Conservation (phyloP, 768 basidiomycete genomes). For the Boletus sp. region DNA sequence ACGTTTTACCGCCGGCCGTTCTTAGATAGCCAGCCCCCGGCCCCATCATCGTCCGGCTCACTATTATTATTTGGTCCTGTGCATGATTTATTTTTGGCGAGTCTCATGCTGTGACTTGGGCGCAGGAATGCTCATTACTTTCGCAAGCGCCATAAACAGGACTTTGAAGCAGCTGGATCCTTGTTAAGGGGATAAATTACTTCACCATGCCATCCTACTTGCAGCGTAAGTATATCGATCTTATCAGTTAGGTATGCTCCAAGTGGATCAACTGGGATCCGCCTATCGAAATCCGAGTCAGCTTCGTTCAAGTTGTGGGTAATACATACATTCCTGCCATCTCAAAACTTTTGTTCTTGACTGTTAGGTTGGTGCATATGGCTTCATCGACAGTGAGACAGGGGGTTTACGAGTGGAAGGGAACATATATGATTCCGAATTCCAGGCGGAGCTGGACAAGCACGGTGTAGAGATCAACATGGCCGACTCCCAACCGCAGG, state of each 20-base stretch:
- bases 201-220: slow-evolving; percentile 4
- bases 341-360: neutral
- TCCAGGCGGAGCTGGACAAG: slow-evolving; percentile 17
- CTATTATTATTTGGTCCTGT: no score
- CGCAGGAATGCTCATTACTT: neutral
- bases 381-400: slow-evolving; percentile 28
- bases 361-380: slow-evolving; percentile 36
- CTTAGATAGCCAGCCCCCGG: no score
- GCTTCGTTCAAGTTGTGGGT: neutral
- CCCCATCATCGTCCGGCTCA: no score
- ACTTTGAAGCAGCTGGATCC: neutral
- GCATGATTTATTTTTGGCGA: no score
- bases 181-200: neutral
- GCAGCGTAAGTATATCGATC: slow-evolving; percentile 36
- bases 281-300: slow-evolving; percentile 24
- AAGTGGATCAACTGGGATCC: slow-evolving; percentile 41
- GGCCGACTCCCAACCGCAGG: slow-evolving; percentile 16
- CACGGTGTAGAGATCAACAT: slow-evolving; percentile 12
- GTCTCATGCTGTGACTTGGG: neutral
- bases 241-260: slow-evolving; percentile 28
- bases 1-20: no score
- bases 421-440: slow-evolving; percentile 33
- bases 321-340: neutral
- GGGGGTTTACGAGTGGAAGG: slow-evolving; percentile 33
- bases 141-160: neutral